Base-by-base conservation (phyloP, 306 rosid genomes). In the Dryas alaskensis region DNA sequence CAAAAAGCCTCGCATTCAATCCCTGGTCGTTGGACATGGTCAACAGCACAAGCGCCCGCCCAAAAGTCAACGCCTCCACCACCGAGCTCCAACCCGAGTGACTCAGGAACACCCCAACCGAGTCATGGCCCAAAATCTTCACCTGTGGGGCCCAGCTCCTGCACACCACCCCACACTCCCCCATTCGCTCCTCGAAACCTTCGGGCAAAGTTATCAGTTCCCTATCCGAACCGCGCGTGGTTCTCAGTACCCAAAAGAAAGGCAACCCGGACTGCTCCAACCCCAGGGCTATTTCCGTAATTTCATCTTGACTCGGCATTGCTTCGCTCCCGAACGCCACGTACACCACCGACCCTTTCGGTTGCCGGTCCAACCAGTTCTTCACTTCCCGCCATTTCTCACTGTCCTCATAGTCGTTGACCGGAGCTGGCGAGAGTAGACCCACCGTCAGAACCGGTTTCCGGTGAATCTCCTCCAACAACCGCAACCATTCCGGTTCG, bases 321-420 rank as follows among this genome's bases (percentile, higher is more conserved):
- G 79, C 88, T 73, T 88, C 85, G 13, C 85, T 81, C 7, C 89
- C 88, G 11, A 85, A 83, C 0, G 92, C 92, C 1, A 83, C 86
- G 45, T 85, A 88, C 40, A 88, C 82, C 44, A 83, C 88, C 0
- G 69, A 67, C 0, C 66, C 64, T 39, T 52, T 65, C 6, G 3
- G 22, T 22, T 86, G 84, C 31, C 52, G 58, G 76, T 88, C 85
- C 39, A 87, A 47, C 92, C 92, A 83, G 0, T 48, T 64, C 22
- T 65, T 69, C n/a, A 73, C 49, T n/a, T n/a, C 1, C 49, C 10
- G 3, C 73, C 74, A 73, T 11, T n/a, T 48, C 16, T 47, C 74
- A 4, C 9, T 67, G 3, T 67, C 75, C 3, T 67, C 73, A 0
- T 70, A 75, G 2, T 73, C 58, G 0, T 27, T 45, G 7, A 25